Evolutionary conservation across 2,329 filamentous ascomycete species (phyloP).

Genomic region (Talaromyces sp.): DNA sequence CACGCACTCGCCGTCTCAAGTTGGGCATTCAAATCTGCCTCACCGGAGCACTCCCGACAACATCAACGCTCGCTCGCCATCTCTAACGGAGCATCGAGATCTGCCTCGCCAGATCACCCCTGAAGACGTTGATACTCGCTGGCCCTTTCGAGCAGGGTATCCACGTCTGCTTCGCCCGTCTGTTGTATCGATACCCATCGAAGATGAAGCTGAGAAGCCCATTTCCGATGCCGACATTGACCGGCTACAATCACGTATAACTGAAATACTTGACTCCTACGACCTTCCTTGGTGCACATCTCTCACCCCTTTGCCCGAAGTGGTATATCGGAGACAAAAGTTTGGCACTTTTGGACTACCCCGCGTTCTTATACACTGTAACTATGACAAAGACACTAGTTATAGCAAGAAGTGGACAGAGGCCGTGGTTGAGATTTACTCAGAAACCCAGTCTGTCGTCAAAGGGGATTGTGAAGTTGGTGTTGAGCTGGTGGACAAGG

Average conservation of each 20-base stretch:
- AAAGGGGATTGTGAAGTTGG: neutral
- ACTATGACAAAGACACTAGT: neutral
- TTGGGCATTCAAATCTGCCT: neutral
- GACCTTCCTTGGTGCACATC: neutral
- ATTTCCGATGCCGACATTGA: neutral
- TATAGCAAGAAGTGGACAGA: neutral
- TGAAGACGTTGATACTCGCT: constrained; percentile 4
- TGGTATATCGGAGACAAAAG: neutral
- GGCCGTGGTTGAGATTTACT: neutral
- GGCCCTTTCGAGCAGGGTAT: constrained; percentile 6
- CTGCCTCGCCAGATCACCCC: neutral
- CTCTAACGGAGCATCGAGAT: neutral
- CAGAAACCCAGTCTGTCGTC: neutral
- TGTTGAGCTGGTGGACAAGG: neutral
- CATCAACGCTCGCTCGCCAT: neutral
- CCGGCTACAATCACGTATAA: neutral
- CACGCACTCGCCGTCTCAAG: neutral
- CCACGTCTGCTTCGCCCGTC: neutral
- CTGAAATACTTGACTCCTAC: neutral
- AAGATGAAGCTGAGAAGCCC: neutral
- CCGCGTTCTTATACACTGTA: neutral
- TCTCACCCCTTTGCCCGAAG: neutral
- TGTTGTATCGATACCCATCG: neutral
- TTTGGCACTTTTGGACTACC: neutral
- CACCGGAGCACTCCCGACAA: neutral